Evolutionary conservation across 2,329 filamentous ascomycete genomes (phyloP).

Genomic region (Botrytis cinerea): DNA sequence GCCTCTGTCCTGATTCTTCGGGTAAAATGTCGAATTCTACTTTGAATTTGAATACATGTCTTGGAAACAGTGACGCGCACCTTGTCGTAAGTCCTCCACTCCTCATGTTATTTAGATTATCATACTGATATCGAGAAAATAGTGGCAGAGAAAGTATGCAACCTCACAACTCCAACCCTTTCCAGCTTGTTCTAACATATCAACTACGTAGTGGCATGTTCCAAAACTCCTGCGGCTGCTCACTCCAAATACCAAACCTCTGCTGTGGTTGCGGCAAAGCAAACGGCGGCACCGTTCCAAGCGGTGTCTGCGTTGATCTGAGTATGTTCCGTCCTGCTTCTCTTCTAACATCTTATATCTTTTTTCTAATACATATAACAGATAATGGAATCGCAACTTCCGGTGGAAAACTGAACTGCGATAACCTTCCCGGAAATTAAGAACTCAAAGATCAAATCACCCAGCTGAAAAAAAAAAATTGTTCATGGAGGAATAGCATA

Average conservation of each 20-base stretch:
- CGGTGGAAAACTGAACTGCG: slow-evolving; percentile 15
- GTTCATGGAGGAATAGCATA: background rate
- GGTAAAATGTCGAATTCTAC: slow-evolving; percentile 13
- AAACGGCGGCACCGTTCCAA: slow-evolving; percentile 4
- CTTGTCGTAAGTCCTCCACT: background rate
- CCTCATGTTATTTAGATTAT: background rate
- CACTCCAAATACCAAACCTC: slow-evolving; percentile 9
- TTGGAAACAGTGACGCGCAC: slow-evolving; percentile 17
- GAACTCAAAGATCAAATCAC: background rate
- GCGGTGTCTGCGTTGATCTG: slow-evolving; percentile 14
- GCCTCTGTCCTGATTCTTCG: slow-evolving; percentile 10
- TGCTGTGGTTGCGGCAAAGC: slow-evolving; percentile 4
- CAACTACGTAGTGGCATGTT: slow-evolving; percentile 16
- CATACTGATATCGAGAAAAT: background rate
- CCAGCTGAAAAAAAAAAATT: background rate
- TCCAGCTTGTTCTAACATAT: background rate
- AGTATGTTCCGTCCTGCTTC: background rate
- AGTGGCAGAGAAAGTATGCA: slow-evolving; percentile 19
- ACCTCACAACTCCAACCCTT: too few species aligned
- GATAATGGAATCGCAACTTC: slow-evolving; percentile 13
- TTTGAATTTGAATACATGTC: slow-evolving; percentile 15
- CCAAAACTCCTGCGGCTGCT: slow-evolving; percentile 18
- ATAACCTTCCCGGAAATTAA: slow-evolving; percentile 8
- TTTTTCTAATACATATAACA: background rate
- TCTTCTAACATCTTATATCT: background rate